Evolutionary conservation across 768 basidiomycete species (phyloP).

Genomic region (Kwoniella dejecticola): DNA sequence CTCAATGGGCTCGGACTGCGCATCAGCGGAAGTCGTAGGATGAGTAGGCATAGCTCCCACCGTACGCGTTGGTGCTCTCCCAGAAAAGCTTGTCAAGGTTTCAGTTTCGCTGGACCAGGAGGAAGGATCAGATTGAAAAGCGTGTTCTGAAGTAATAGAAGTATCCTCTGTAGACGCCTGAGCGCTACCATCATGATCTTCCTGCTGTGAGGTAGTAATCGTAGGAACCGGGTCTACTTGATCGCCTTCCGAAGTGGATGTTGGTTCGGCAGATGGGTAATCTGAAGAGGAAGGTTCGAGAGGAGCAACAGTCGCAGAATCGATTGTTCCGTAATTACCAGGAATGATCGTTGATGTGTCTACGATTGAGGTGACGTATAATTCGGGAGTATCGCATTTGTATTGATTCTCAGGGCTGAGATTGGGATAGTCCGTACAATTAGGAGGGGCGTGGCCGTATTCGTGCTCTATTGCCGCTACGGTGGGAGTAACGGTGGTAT

Average conservation of each 20-base stretch:
- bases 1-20: no score
- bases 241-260: background rate
- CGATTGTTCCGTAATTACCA: constrained; percentile 1
- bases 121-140: no score
- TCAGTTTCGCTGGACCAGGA: no score
- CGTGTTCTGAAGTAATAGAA: no score
- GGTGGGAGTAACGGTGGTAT: background rate
- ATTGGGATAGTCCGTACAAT: background rate
- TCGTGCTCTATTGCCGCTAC: background rate
- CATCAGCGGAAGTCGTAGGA: background rate
- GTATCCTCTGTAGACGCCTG: no score
- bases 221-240: no score
- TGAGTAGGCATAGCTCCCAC: background rate
- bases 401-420: background rate
- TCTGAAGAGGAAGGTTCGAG: no score
- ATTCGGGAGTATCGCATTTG: constrained; percentile 1
- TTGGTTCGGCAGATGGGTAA: no score
- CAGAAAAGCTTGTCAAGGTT: no score
- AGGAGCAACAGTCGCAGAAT: background rate
- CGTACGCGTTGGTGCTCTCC: background rate
- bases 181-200: no score
- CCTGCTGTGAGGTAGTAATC: no score
- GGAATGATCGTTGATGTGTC: background rate
- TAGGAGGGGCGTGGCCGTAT: background rate
- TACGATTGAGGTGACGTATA: background rate